Evolutionary conservation across 2,329 filamentous ascomycete genomes (phyloP).

Genomic region (Alternaria sp.): DNA sequence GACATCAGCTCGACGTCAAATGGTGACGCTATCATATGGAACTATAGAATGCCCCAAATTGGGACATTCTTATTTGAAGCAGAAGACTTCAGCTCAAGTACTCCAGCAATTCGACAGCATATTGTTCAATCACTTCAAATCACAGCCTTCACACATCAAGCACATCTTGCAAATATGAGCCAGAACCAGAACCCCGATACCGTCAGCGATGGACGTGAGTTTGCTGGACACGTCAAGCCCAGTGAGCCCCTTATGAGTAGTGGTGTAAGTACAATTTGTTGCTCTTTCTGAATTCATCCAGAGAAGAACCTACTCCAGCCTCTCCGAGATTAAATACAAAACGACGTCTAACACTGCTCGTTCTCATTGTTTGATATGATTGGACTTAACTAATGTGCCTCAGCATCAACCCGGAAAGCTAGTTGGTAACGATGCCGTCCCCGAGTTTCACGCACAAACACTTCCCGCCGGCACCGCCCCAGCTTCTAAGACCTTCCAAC

Average conservation of each 20-base stretch:
- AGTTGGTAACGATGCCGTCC: slow-evolving; percentile 64
- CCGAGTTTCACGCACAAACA: slow-evolving; percentile 71
- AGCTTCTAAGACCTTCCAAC: slow-evolving; percentile 53
- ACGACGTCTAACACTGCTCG: background rate
- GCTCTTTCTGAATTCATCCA: background rate
- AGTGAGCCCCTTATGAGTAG: slow-evolving; percentile 63
- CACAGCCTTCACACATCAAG: background rate
- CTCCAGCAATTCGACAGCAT: background rate
- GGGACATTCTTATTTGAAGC: background rate
- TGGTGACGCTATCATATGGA: slow-evolving; percentile 20
- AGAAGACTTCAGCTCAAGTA: background rate
- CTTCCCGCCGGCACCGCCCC: slow-evolving; percentile 72
- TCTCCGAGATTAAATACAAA: background rate
- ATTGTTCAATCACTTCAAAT: background rate
- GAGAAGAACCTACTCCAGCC: background rate
- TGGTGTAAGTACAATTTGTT: slow-evolving; percentile 58
- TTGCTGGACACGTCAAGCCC: slow-evolving; percentile 61
- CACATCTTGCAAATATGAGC: slow-evolving; percentile 54
- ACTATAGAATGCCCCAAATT: background rate
- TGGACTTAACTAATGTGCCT: background rate
- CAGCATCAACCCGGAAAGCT: slow-evolving; percentile 72
- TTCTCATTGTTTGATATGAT: background rate
- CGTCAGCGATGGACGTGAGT: slow-evolving; percentile 63
- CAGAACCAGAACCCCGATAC: slow-evolving; percentile 64
- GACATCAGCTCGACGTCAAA: slow-evolving; percentile 29